Evolutionary conservation across 2,329 filamentous ascomycete species (phyloP), one percentile per base, ranked within the genome.

Genomic region (Fusarium piperis): DNA sequence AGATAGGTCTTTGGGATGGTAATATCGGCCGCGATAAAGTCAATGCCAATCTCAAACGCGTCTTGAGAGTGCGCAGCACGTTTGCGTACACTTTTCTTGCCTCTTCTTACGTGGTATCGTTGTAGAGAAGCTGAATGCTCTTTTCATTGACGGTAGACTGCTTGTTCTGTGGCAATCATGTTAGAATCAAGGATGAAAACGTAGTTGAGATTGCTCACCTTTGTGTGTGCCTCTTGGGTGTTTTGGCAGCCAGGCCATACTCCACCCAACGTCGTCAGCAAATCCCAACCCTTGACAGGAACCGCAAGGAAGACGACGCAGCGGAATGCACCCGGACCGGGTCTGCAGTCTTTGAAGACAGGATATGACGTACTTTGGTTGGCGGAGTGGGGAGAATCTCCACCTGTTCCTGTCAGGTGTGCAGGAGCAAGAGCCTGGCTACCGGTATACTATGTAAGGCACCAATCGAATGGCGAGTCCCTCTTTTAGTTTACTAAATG

Each of bases 251-350:
- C 58, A 12, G 65, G 64, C 30, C 62, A 64, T 9, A 28, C 32
- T 51, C 59, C 64, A 28, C 65, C 65, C 36, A 63, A 39, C 1
- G 65, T 68, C 0, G 58, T 68, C 26, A 68, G 41, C 6, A 68
- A 64, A 18, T 68, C 65, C 65, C 65, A 68, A 8, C 65, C 65
- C 18, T 57, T 68, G 10, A 68, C 65, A 0, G 65, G 65, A 38
- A 68, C 62, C 9, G 64, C 52, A 5, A 68, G 28, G 32, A 68
- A 68, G 2, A 68, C 58, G 3, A 69, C 60, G 3, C 33, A 58
- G 16, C 16, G 23, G 12, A 68, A 67, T 41, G 64, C 64, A n/a
- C 52, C 39, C 32, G 32, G 32, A 33, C 32, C 32, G 32, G 32
- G 32, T 33, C 32, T 33, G 32, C 12, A 33, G 32, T 33, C 32